Evolutionary conservation across 108 stramenopile species (phyloP).

Genomic region (Aureococcus anophagefferens): DNA sequence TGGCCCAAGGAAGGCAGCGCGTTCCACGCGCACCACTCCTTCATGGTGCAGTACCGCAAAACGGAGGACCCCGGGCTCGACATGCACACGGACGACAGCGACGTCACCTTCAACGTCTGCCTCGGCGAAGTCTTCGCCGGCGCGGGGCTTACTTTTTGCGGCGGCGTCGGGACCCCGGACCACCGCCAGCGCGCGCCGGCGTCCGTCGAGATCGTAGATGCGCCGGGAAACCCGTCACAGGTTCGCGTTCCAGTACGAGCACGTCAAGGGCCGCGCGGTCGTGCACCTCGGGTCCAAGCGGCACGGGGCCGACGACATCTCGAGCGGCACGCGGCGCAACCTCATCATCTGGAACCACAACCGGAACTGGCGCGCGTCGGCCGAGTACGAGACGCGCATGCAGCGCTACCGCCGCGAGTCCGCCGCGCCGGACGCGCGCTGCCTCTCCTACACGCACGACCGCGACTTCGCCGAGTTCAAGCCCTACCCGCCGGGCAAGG

Average conservation of each 20-base stretch:
- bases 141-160: slow-evolving; percentile 34
- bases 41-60: slow-evolving; percentile 30
- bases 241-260: neutral
- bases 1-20: slow-evolving; percentile 18
- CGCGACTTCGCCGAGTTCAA: neutral
- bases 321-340: slow-evolving; percentile 24
- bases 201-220: no score
- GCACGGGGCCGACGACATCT: slow-evolving; percentile 43
- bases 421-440: neutral
- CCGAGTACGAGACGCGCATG: neutral
- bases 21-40: slow-evolving; percentile 39
- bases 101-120: slow-evolving; percentile 44
- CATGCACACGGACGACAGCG: slow-evolving; percentile 43
- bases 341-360: slow-evolving; percentile 31
- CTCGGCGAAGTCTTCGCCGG: slow-evolving; percentile 32
- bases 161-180: slow-evolving; percentile 23
- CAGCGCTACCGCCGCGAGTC: neutral
- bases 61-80: slow-evolving; percentile 33
- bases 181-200: slow-evolving; percentile 37
- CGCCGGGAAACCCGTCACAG: no score
- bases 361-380: neutral
- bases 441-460: neutral
- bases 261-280: neutral
- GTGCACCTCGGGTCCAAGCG: slow-evolving; percentile 34
- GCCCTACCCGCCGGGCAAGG: neutral